These are phyloP conservation scores for Graphilbum fragrans DNA, from an alignment of 2,329 filamentous ascomycete species.

Conservation along the genomic window DNA sequence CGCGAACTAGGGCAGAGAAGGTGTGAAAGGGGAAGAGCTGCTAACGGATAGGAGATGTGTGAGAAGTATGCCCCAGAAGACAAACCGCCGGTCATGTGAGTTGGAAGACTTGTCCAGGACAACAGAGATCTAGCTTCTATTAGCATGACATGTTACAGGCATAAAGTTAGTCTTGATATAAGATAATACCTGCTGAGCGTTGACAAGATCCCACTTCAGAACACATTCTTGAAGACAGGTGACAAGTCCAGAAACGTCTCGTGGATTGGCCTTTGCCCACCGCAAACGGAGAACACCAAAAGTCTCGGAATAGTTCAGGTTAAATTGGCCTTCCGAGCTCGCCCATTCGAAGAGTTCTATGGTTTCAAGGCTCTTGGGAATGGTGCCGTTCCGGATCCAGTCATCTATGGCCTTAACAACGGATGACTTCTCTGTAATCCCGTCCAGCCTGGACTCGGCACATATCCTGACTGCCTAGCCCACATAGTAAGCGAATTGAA, in stretches of 20 bases:
- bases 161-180: not conserved
- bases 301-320: conserved; percentile 29
- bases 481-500: not conserved
- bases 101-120: conserved; percentile 37
- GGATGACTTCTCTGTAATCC: conserved; percentile 30
- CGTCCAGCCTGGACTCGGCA: conserved; percentile 40
- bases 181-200: conserved; percentile 38
- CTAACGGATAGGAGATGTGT: conserved; percentile 41
- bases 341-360: conserved; percentile 46
- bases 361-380: conserved; percentile 35
- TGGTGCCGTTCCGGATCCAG: conserved; percentile 31
- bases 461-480: conserved; percentile 32
- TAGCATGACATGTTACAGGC: not conserved
- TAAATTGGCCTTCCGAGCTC: conserved; percentile 17
- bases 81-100: conserved; percentile 30
- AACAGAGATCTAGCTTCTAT: conserved; percentile 33
- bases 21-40: not conserved
- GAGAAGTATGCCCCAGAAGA: conserved; percentile 43
- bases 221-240: conserved; percentile 40
- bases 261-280: conserved; percentile 40
- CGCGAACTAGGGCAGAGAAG: too few relatives aligned
- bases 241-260: conserved; percentile 23
- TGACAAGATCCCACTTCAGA: conserved; percentile 40
- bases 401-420: conserved; percentile 31
- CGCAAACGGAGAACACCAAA: conserved; percentile 37